These are phyloP conservation scores for Neohortaea acidophila DNA, from an alignment of 495 filamentous ascomycete genomes.

Conservation along the genomic window DNA sequence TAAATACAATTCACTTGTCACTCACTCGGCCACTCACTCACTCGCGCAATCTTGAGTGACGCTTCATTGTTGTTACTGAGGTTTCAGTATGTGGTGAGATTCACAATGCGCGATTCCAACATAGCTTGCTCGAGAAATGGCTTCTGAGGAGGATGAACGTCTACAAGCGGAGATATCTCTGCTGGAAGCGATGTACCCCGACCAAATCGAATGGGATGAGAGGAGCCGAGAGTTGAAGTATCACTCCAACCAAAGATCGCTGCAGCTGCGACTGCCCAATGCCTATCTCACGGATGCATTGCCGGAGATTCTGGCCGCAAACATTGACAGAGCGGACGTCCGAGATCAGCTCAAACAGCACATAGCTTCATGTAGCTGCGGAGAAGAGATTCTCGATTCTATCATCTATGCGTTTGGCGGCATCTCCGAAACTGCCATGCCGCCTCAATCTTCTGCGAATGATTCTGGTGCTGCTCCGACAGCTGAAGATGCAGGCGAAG, in stretches of 20 bases:
- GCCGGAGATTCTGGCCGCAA: constrained; percentile 23
- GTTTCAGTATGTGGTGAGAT: too few relatives aligned
- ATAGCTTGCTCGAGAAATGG: too few relatives aligned
- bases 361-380: constrained; percentile 12
- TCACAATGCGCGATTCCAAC: too few relatives aligned
- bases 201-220: constrained; percentile 17
- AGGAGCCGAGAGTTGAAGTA: constrained; percentile 23
- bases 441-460: background rate
- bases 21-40: too few relatives aligned
- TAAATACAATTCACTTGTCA: too few relatives aligned
- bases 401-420: constrained; percentile 20
- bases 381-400: constrained; percentile 25
- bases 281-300: constrained; percentile 15
- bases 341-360: constrained; percentile 17
- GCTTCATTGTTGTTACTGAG: too few relatives aligned
- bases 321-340: constrained; percentile 17
- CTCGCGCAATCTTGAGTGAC: too few relatives aligned
- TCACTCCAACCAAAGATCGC: constrained; percentile 2
- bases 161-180: constrained; percentile 20
- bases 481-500: background rate
- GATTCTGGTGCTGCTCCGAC: too few relatives aligned
- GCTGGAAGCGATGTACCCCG: constrained; percentile 27
- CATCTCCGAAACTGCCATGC: constrained; percentile 1
- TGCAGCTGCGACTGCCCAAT: constrained; percentile 22
- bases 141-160: constrained; percentile 7